Base-by-base conservation (phyloP, 78 protist genomes). In the Chrysochromulina parva region DNA sequence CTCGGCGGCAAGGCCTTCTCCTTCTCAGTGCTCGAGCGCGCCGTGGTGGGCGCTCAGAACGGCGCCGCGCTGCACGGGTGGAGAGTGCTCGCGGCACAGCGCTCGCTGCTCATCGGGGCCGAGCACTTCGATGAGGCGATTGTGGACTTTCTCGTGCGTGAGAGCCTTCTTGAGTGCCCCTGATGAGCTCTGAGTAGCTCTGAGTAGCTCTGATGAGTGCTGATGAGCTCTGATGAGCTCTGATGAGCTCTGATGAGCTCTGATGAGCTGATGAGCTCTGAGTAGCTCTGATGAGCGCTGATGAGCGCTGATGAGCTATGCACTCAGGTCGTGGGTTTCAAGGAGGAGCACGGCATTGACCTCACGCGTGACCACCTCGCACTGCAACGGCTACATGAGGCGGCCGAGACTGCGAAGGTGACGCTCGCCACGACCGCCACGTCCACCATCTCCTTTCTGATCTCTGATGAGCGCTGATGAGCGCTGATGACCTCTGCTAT, bases 321-420 rank as follows among this genome's bases (percentile, higher is more conserved):
- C 38, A 13, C 62, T 7, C 62, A 58, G 62, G 62, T 58, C 14
- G 62, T 0, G 28, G 78, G 22, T 13, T 74, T 74, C 17, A 53
- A 7, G n/a, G 55, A 28, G 58, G 14, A 3, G 55, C 53, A 74
- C 55, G 55, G 55, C 57, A 74, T 74, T 55, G 82, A 74, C 82
- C 11, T 74, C 14, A 1, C 20, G 13, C 3, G 14, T 13, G 82
- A 74, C 82, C 82, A 74, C 55, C 82, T 74, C 6, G 82, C 82
- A 13, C 55, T 74, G 82, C 28, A 17, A 55, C 82, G 82, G 19
- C 82, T 74, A 55, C 82, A 74, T 55, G 82, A 74, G 19, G 82
- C 52, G 53, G 62, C 62, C 24, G 62, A 58, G 62, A 58, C 62
- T 58, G 62, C 62, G 62, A 13, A 58, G 62, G 28, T 10, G 71